Base-by-base conservation (phyloP, 805 yeast genomes). In the Zygosaccharomyces rouxii region DNA sequence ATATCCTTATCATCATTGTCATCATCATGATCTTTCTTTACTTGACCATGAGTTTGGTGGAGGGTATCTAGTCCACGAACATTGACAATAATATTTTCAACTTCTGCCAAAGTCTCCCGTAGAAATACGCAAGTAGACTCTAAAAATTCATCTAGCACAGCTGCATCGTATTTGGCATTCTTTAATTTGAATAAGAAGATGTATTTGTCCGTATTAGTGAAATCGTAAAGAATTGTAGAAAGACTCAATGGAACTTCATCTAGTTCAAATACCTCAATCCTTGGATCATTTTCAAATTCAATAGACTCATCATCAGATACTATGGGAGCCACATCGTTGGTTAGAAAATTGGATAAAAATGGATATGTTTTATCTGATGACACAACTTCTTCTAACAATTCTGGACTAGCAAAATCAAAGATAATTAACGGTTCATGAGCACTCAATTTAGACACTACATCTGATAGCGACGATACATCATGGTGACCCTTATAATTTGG, bases 101-200 rank as follows among this genome's bases (percentile, higher is more conserved):
- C 37, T 18, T 43, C 47, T 10, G 48, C 44, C 26, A 59, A 35
- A 3, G 57, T 53, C 31, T 63, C 63, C 25, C 54, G 59, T 33
- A 65, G 42, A 44, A 53, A 59, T 6, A 58, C 38, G 14, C 52
- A 53, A 4, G 52, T 52, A 25, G 58, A 51, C 37, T 63, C 68
- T 29, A 64, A 31, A 38, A 59, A 62, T 35, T 59, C 63, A 45
- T 63, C 64, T 25, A 66, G 35, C 28, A 45, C 46, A 11, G 47
- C 42, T 30, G 59, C 42, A 42, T 62, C 58, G 45, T 64, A 64
- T n/a, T 51, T 42, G 6, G 50, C 31, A n/a, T 45, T 52, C 10
- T 51, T 49, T 23, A 66, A 60, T 22, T 59, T 48, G 42, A 65
- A 59, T 46, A 63, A 50, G 29, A 62, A 46, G 11, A 56, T 46